Evolutionary conservation across 225 moss, liverwort and hornwort species (phyloP).

Genomic region (Climacium dendroides): DNA sequence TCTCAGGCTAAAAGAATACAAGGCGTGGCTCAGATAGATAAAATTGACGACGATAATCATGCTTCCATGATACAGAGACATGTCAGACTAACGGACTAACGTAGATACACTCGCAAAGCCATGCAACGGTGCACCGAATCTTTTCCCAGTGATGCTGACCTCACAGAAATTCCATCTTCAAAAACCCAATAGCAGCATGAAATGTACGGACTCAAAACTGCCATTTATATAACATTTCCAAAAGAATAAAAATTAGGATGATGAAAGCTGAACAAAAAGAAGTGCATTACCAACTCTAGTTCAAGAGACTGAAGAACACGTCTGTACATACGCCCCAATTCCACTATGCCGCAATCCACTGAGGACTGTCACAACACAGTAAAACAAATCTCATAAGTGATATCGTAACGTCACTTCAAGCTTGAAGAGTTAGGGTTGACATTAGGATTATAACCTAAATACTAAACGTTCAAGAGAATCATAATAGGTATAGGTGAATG

Average conservation of each 20-base stretch:
- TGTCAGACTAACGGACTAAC: not conserved
- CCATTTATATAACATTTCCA: not conserved
- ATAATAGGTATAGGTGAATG: not conserved
- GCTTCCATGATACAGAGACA: not conserved
- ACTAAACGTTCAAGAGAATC: not conserved
- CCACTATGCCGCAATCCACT: constrained; percentile 66
- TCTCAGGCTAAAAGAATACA: constrained; percentile 44
- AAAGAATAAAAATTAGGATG: not conserved
- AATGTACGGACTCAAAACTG: not conserved
- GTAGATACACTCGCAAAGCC: not conserved
- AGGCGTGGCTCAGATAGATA: not conserved
- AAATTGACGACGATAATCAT: not conserved
- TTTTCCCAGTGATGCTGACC: not conserved
- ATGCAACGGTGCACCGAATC: not conserved
- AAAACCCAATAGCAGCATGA: not conserved
- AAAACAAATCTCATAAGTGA: not conserved
- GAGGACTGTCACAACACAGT: constrained; percentile 39
- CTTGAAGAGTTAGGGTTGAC: not conserved
- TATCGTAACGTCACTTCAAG: not conserved
- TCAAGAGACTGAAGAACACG: constrained; percentile 54
- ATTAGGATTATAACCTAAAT: not conserved
- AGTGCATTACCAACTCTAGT: constrained; percentile 44
- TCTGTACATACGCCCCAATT: constrained; percentile 88
- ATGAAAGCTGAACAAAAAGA: not conserved
- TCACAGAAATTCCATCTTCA: not conserved